Conservation (phyloP, 2,329 filamentous ascomycete species). For the Trichophyton simii region DNA sequence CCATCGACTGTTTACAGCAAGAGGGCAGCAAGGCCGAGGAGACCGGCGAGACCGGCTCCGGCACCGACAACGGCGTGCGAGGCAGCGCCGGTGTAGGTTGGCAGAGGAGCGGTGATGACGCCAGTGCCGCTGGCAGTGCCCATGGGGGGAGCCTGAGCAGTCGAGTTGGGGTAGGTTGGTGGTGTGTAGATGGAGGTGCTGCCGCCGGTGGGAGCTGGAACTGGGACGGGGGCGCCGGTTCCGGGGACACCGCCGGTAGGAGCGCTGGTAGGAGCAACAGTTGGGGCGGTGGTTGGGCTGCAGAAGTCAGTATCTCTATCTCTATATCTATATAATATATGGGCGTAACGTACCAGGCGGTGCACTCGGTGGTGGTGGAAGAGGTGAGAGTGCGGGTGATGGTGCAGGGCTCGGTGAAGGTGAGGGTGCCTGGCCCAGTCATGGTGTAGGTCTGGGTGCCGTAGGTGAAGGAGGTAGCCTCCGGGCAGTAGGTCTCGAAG, state of each 20-base stretch:
- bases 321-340: neutral
- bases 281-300: conserved; percentile 8
- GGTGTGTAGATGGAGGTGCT: conserved; percentile 13
- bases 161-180: conserved; percentile 16
- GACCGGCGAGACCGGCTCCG: conserved; percentile 41
- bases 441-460: conserved; percentile 56
- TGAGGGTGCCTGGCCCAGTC: conserved; percentile 55
- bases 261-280: conserved; percentile 7
- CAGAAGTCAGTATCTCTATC: conserved; percentile 5
- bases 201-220: conserved; percentile 16
- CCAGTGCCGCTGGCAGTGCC: conserved; percentile 15
- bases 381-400: conserved; percentile 42
- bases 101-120: conserved; percentile 18
- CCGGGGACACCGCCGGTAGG: neutral
- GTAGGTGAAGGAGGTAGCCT: conserved; percentile 51
- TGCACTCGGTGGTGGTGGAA: conserved; percentile 40
- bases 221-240: neutral
- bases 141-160: conserved; percentile 13
- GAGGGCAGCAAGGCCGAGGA: conserved; percentile 40
- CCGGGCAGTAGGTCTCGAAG: conserved; percentile 62
- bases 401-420: conserved; percentile 59
- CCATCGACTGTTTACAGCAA: conserved; percentile 27
- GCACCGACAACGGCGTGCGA: conserved; percentile 34
- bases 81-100: conserved; percentile 41
- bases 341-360: conserved; percentile 25